phyloP scores from a whole-genome alignment of 352 stramenopile genomes.

The Saprolegnia parasitica region DNA sequence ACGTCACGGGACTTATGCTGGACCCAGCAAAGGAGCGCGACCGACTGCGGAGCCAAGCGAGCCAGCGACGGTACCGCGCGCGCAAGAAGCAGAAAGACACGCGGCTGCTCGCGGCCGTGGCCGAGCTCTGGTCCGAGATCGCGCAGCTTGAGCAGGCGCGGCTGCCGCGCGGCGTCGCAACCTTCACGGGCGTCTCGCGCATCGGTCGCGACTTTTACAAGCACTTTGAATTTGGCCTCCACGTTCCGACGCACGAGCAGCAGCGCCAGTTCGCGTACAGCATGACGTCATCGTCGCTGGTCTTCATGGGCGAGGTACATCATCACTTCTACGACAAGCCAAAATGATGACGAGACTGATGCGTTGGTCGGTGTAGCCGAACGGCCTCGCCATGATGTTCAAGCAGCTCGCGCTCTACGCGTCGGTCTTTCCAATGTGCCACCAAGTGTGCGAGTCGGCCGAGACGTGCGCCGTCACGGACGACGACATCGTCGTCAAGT shows the following conservation, averaged over 20 bases:
- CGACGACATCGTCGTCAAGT: neutral
- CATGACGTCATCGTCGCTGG: neutral
- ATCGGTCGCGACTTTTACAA: conserved; percentile 1
- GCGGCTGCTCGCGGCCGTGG: neutral
- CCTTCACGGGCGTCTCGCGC: neutral
- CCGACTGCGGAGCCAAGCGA: conserved; percentile 3
- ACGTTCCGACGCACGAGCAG: neutral
- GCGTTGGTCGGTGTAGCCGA: no score
- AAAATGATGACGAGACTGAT: no score
- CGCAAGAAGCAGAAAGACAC: neutral
- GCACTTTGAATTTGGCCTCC: neutral
- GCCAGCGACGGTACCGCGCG: conserved; percentile 3
- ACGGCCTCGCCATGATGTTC: neutral
- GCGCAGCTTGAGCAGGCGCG: neutral
- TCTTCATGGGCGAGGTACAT: conserved; percentile 7
- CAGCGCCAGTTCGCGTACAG: neutral
- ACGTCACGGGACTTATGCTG: no score
- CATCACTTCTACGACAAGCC: no score
- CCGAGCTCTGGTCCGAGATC: neutral
- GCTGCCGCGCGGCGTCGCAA: neutral
- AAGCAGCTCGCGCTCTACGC: neutral
- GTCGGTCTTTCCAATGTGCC: neutral
- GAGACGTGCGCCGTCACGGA: neutral
- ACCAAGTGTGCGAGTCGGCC: neutral
- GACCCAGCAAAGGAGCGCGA: no score